These are phyloP conservation scores for Mycena vulgaris DNA, from an alignment of 768 basidiomycete genomes.

Conservation along the genomic window DNA sequence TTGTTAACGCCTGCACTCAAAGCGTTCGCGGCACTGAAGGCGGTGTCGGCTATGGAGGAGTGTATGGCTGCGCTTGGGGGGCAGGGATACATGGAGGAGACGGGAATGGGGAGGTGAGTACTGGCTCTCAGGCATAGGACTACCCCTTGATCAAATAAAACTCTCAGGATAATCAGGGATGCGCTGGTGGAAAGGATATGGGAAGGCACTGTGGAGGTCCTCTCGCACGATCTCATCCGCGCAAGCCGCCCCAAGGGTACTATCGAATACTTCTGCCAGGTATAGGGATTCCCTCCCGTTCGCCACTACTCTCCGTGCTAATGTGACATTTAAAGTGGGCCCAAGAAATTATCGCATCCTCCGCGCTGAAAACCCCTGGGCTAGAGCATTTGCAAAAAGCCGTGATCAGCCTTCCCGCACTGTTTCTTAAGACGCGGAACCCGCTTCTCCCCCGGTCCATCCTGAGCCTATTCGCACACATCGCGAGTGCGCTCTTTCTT, in stretches of 20 bases:
- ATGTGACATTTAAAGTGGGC: conserved; percentile 66
- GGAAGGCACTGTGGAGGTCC: conserved; percentile 82
- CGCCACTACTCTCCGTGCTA: background rate
- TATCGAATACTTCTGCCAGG: conserved; percentile 64
- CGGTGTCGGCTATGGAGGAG: conserved; percentile 76
- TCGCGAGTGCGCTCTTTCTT: conserved; percentile 65
- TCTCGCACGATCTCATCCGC: conserved; percentile 77
- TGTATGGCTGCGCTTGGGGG: conserved; percentile 83
- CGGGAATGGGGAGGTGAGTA: conserved; percentile 70
- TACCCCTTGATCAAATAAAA: background rate
- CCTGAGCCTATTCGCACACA: conserved; percentile 70
- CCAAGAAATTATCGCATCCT: conserved; percentile 53
- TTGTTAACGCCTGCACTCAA: conserved; percentile 80
- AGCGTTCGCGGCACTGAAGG: conserved; percentile 78
- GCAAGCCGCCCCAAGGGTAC: conserved; percentile 61
- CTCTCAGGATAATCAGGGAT: conserved; percentile 72
- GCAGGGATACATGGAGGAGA: conserved; percentile 90
- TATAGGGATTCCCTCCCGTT: conserved; percentile 40
- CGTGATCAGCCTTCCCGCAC: conserved; percentile 54
- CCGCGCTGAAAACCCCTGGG: conserved; percentile 47
- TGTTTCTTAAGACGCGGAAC: conserved; percentile 58
- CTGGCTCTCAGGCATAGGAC: background rate
- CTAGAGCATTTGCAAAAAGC: conserved; percentile 55
- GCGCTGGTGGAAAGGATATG: conserved; percentile 85
- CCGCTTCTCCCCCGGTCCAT: conserved; percentile 69